Percentiles rank a stretch among this genome's conserved stretches.
phyloP scores from a whole-genome alignment of 345 rosid species.

The Lenwebbia sp. region DNA sequence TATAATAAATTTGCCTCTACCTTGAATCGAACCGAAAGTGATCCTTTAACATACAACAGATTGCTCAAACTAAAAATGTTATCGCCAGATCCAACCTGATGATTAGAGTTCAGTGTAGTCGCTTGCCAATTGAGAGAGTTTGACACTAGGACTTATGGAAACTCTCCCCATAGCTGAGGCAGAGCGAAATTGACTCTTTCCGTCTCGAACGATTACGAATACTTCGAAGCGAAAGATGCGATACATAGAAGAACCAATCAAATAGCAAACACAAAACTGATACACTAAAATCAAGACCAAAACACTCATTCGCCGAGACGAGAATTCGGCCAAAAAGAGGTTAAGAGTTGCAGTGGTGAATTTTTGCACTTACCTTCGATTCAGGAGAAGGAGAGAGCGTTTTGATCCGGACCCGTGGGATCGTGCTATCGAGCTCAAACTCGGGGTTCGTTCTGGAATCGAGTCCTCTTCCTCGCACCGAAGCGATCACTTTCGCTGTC shows the following conservation, averaged over 20 bases:
- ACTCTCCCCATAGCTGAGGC: not conserved
- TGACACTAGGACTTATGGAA: not conserved
- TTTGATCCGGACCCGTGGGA: not conserved
- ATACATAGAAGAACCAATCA: not conserved
- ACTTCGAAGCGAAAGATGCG: not conserved
- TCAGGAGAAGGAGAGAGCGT: not conserved
- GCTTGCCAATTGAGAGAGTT: not conserved
- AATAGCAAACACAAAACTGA: not conserved
- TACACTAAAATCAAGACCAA: not conserved
- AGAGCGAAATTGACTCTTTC: not conserved
- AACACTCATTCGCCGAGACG: not conserved
- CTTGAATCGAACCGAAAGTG: not conserved
- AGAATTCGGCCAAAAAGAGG: not conserved
- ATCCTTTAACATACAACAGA: not conserved
- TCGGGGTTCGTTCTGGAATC: not conserved
- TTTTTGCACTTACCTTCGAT: not conserved
- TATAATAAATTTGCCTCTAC: not conserved
- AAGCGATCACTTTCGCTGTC: not conserved
- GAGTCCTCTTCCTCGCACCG: not conserved
- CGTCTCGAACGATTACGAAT: not conserved
- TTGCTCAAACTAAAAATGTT: not conserved
- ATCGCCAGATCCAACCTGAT: not conserved
- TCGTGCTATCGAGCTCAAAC: not conserved
- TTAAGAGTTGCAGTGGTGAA: not conserved
- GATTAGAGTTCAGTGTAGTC: not conserved